phyloP scores from a whole-genome alignment of 192 early-diverging fungal genomes.

The Mortierella claussenii region DNA sequence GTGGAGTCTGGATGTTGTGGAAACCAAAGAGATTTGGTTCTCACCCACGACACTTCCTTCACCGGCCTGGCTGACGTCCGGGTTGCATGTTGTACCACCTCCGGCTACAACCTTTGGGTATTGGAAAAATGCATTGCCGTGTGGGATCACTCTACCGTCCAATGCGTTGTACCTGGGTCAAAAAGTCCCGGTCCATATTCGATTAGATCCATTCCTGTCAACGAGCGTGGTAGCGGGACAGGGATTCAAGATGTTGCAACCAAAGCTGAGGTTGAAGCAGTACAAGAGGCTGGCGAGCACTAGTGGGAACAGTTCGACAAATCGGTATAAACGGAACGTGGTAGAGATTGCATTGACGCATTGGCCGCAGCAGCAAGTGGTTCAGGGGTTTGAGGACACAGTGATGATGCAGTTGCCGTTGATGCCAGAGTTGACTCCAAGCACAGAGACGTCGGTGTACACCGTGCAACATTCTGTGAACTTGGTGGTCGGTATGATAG shows the following conservation, averaged over 20 bases:
- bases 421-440: constrained; percentile 3
- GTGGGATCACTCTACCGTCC: constrained; percentile 11
- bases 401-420: constrained; percentile 13
- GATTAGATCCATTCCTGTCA: constrained; percentile 4
- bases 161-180: constrained; percentile 11
- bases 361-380: constrained; percentile 7
- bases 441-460: constrained; percentile 5
- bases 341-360: constrained; percentile 1
- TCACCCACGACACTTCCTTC: background rate
- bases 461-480: constrained; percentile 19
- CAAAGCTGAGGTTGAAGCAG: constrained; percentile 16
- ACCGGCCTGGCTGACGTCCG: background rate
- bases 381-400: constrained; percentile 1
- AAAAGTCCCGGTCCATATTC: constrained; percentile 7
- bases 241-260: background rate
- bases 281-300: background rate
- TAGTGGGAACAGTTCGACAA: background rate
- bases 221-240: background rate
- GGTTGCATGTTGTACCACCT: background rate
- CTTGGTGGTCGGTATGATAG: background rate
- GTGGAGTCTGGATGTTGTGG: constrained; percentile 14
- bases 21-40: constrained; percentile 15
- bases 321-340: constrained; percentile 1
- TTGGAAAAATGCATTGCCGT: constrained; percentile 16
- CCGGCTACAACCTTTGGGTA: background rate